These are phyloP conservation scores for Linum usitatissimum DNA, from an alignment of 345 rosid species.

Conservation along the genomic window DNA sequence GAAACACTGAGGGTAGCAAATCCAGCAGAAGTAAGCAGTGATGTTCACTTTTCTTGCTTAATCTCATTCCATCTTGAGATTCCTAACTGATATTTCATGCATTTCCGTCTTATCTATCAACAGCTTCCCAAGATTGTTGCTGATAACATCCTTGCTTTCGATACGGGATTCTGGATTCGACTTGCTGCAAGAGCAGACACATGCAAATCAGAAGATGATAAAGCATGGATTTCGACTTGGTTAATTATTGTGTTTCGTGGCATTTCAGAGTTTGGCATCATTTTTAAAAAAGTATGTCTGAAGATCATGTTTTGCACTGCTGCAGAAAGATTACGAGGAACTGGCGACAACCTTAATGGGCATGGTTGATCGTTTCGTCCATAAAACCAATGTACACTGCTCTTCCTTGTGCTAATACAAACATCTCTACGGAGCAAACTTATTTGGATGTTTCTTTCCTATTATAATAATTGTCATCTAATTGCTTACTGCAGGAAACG, in stretches of 20 bases:
- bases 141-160: constrained; percentile 82
- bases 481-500: constrained; percentile 45
- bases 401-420: constrained; percentile 8
- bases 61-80: neutral
- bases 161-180: constrained; percentile 73
- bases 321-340: constrained; percentile 92
- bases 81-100: constrained; percentile 5
- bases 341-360: constrained; percentile 67
- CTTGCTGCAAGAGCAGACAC: constrained; percentile 82
- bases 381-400: constrained; percentile 56
- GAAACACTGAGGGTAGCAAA: constrained; percentile 66
- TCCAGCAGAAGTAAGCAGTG: constrained; percentile 49
- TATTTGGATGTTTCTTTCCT: neutral
- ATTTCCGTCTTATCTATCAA: constrained; percentile 12
- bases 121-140: constrained; percentile 81
- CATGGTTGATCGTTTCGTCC: constrained; percentile 72
- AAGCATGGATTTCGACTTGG: constrained; percentile 46
- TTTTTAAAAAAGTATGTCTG: neutral
- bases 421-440: neutral
- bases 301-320: constrained; percentile 2
- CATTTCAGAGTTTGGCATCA: constrained; percentile 6
- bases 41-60: neutral
- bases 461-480: neutral
- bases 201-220: constrained; percentile 84
- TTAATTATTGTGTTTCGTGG: constrained; percentile 21